phyloP scores from a whole-genome alignment of 1,139 yeast genomes.

The Magnusiomyces paraingens region DNA sequence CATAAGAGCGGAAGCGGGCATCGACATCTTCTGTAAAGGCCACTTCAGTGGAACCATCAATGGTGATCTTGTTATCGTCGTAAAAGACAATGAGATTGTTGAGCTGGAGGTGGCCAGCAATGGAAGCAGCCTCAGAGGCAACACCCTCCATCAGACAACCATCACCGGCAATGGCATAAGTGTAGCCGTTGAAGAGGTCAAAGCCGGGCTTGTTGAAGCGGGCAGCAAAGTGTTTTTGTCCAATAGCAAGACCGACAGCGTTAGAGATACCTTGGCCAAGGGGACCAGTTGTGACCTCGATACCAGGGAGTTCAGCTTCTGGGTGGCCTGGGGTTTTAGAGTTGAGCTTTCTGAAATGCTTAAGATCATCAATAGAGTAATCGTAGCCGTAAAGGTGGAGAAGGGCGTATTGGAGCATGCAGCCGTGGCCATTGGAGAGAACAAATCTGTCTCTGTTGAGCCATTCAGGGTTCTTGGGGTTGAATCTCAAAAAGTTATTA shows the following conservation, averaged over 20 bases:
- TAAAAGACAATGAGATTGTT: conserved; percentile 92
- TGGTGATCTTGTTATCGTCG: conserved; percentile 96
- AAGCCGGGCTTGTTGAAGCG: conserved; percentile 85
- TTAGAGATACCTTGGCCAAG: conserved; percentile 97
- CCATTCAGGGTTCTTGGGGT: conserved; percentile 91
- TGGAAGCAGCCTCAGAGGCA: conserved; percentile 85
- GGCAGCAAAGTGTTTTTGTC: conserved; percentile 88
- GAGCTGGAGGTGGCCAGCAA: conserved; percentile 95
- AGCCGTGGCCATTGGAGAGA: conserved; percentile 94
- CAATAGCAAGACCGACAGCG: conserved; percentile 96
- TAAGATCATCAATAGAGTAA: conserved; percentile 76
- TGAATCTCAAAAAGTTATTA: conserved; percentile 69
- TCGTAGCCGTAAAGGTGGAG: conserved; percentile 84
- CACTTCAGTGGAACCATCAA: conserved; percentile 86
- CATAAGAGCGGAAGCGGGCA: conserved; percentile 83
- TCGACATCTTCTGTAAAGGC: conserved; percentile 95
- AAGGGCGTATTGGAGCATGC: conserved; percentile 82
- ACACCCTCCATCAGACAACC: conserved; percentile 99
- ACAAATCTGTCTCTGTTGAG: conserved; percentile 93
- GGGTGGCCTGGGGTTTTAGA: conserved; percentile 99
- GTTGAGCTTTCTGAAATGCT: conserved; percentile 81
- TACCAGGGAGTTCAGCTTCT: conserved; percentile 73
- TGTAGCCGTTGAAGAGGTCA: conserved; percentile 59
- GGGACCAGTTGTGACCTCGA: conserved; percentile 98
- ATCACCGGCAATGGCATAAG: conserved; percentile 86